phyloP scores from a whole-genome alignment of 2,329 filamentous ascomycete species.

The Neoascochyta sp. region DNA sequence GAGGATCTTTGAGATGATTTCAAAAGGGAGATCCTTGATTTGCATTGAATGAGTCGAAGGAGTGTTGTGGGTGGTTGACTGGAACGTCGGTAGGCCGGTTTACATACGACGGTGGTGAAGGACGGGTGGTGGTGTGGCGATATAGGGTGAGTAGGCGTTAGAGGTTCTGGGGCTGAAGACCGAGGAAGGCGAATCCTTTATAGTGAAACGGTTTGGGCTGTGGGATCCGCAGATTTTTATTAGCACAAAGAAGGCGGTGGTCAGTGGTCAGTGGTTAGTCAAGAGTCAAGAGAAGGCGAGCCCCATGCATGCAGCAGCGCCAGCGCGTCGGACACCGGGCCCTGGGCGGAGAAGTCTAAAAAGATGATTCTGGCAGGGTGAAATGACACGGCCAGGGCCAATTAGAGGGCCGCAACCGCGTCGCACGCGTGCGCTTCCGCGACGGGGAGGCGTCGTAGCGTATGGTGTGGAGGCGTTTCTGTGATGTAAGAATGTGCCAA shows the following conservation, averaged over 20 bases:
- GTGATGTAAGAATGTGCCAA: constrained; percentile 26
- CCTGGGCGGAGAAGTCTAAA: constrained; percentile 20
- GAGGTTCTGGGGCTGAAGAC: constrained; percentile 7
- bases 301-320: constrained; percentile 22
- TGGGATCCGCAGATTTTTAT: constrained; percentile 23
- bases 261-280: constrained; percentile 33
- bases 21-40: constrained; percentile 51
- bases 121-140: constrained; percentile 8
- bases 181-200: constrained; percentile 22
- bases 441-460: constrained; percentile 18
- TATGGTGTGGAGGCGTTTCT: constrained; percentile 15
- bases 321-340: constrained; percentile 23
- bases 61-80: constrained; percentile 4
- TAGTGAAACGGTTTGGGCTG: constrained; percentile 14
- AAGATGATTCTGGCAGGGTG: constrained; percentile 18
- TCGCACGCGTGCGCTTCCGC: constrained; percentile 19
- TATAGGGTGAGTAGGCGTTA: constrained; percentile 13
- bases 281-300: constrained; percentile 25
- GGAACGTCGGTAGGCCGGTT: constrained; percentile 1
- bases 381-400: constrained; percentile 21
- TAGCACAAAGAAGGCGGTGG: constrained; percentile 24
- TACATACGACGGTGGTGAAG: constrained; percentile 3
- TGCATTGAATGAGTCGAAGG: constrained; percentile 35
- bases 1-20: constrained; percentile 52
- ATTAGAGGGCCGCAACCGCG: constrained; percentile 5